These are phyloP conservation scores for Zelopaecilomyces penicillatus DNA, from an alignment of 2,329 filamentous ascomycete genomes.

Conservation along the genomic window DNA sequence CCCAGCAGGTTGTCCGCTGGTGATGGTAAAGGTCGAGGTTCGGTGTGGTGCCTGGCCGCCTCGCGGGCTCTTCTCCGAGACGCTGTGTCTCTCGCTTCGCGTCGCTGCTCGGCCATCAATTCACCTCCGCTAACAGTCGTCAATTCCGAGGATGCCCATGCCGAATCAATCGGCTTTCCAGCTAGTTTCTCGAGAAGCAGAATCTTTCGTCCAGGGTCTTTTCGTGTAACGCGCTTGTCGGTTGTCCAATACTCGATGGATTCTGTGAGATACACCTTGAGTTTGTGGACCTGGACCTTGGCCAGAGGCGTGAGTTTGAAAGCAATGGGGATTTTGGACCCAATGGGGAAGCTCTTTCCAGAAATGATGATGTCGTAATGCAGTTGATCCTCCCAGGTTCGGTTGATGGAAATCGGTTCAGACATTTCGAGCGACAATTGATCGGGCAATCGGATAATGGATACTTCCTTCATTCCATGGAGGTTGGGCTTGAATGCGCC, in stretches of 20 bases:
- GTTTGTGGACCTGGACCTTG: slow-evolving; percentile 86
- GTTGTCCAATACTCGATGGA: slow-evolving; percentile 86
- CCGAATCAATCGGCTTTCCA: slow-evolving; percentile 63
- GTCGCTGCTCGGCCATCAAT: slow-evolving; percentile 43
- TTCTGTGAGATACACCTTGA: slow-evolving; percentile 87
- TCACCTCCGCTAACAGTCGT: slow-evolving; percentile 74
- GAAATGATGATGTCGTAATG: slow-evolving; percentile 96
- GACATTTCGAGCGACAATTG: slow-evolving; percentile 84
- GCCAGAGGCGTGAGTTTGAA: slow-evolving; percentile 89
- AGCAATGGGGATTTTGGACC: slow-evolving; percentile 79
- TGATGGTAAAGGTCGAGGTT: slow-evolving; percentile 37
- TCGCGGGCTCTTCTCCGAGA: slow-evolving; percentile 45
- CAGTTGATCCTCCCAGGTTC: slow-evolving; percentile 90
- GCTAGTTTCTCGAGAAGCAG: slow-evolving; percentile 82
- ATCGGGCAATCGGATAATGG: slow-evolving; percentile 74
- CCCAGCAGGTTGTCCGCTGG: slow-evolving; percentile 67
- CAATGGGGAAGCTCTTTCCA: slow-evolving; percentile 87
- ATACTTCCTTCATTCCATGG: slow-evolving; percentile 71
- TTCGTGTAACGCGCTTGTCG: slow-evolving; percentile 74
- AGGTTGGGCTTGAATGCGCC: slow-evolving; percentile 87
- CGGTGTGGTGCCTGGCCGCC: slow-evolving; percentile 32
- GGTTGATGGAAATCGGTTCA: slow-evolving; percentile 86
- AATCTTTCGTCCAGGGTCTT: slow-evolving; percentile 77
- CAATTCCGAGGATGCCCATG: slow-evolving; percentile 68
- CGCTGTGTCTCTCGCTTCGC: slow-evolving; percentile 40